Conservation (phyloP, 805 yeast genomes). For the Candida berthetii region DNA sequence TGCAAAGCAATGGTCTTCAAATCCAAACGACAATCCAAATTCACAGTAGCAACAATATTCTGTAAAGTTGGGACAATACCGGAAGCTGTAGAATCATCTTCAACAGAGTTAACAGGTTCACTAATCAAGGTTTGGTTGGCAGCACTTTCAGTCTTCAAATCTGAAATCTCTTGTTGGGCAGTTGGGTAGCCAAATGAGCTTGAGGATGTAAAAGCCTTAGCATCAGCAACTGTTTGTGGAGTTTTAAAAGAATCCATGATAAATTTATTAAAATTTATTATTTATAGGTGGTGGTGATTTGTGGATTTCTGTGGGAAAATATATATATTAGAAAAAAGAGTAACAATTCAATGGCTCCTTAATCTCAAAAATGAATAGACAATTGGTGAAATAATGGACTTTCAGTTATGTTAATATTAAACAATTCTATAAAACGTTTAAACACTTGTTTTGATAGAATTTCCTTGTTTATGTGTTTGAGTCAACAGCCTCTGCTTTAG, state of each 20-base stretch:
- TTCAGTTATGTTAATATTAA: too few relatives aligned
- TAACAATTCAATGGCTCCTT: conserved; percentile 11
- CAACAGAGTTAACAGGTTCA: conserved; percentile 11
- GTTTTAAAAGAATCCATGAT: conserved; percentile 20
- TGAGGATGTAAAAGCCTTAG: conserved; percentile 20
- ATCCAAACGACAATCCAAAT: conserved; percentile 92
- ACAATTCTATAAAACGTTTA: background rate
- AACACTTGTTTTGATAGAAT: background rate
- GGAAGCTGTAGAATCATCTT: conserved; percentile 71
- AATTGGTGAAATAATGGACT: background rate
- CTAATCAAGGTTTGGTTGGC: conserved; percentile 1
- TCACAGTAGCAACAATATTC: conserved; percentile 97
- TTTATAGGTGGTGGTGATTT: background rate
- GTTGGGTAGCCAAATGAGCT: conserved; percentile 22
- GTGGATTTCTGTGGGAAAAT: background rate
- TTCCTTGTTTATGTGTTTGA: background rate
- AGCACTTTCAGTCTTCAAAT: conserved; percentile 10
- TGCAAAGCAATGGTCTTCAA: conserved; percentile 95
- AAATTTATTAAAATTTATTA: background rate
- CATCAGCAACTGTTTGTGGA: conserved; percentile 22
- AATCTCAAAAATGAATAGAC: background rate
- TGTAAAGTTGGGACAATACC: conserved; percentile 94
- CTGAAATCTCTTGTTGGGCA: conserved; percentile 19
- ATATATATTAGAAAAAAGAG: conserved; percentile 2
- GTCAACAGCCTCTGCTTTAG: background rate